Base-by-base conservation (phyloP, 2,329 filamentous ascomycete genomes). In the Talaromyces marneffei region DNA sequence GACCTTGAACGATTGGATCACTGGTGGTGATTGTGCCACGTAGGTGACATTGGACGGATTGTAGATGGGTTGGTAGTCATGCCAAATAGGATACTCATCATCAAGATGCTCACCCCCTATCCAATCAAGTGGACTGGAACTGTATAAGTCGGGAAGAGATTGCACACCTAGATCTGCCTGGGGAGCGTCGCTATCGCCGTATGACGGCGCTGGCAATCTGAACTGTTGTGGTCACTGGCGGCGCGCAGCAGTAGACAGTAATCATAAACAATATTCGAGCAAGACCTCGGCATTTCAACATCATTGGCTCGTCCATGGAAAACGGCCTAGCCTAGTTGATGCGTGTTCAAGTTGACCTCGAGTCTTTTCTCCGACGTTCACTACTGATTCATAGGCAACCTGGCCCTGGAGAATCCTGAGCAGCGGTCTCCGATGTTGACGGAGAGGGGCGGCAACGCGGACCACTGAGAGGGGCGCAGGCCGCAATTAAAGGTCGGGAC, bases 11-110 rank as follows among this genome's bases (percentile, higher is more conserved):
- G 31, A 40, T 48, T 48, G 48, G 44, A 39, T 44, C 50, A 59
- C 20, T 46, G 60, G 55, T 59, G 46, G 56, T 39, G 27, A 62
- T 18, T 55, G 60, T 62, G 60, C 60, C 60, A 62, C 60, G 60
- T 62, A 62, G 42, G 56, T 44, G 27, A 14, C 39, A 35, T 25
- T 25, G 23, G 33, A 35, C 14, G 5, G 20, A 52, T 40, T 25
- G 33, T 53, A 52, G 53, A 61, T 57, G 42, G 29, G 29, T 31
- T 4, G 46, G 23, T 23, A 53, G 53, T 27, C 31, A 52, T 27
- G 27, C 29, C 48, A 23, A 50, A 52, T 33, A 31, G 48, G 14
- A 48, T 33, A 23, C 3, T 14, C 18, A 25, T 44, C 18, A 44
- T 33, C n/a, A 23, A 23, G 48, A 42, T 35, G 53, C 37, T 50